A percentile compares a stretch with the other conserved stretches of the same genome.
phyloP scores from a whole-genome alignment of 345 rosid genomes.

The Camelina laxa region DNA sequence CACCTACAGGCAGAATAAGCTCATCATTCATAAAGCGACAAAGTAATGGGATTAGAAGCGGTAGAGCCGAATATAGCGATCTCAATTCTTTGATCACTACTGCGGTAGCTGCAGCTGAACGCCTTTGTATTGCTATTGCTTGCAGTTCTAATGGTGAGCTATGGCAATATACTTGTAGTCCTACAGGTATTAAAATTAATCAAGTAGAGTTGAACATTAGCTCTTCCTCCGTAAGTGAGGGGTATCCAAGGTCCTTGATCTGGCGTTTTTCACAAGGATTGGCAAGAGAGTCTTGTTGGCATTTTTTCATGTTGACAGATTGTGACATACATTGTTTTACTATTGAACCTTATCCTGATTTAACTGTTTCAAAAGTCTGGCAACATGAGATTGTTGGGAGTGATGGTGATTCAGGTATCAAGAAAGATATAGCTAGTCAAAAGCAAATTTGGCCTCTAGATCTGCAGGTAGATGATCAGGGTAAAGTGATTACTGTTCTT shows the following conservation, averaged over 20 bases:
- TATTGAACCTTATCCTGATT: constrained; percentile 52
- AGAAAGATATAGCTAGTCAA: constrained; percentile 93
- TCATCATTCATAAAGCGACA: constrained; percentile 46
- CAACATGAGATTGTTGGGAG: constrained; percentile 76
- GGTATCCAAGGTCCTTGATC: constrained; percentile 77
- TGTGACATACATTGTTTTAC: constrained; percentile 73
- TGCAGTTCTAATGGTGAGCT: constrained; percentile 77
- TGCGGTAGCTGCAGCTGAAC: constrained; percentile 45
- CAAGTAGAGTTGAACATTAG: constrained; percentile 49
- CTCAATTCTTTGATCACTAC: constrained; percentile 76
- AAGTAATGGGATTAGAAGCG: constrained; percentile 44
- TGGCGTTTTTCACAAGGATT: constrained; percentile 59
- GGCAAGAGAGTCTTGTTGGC: constrained; percentile 47
- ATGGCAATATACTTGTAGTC: constrained; percentile 75
- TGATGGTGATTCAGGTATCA: constrained; percentile 81
- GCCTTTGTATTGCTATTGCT: constrained; percentile 65
- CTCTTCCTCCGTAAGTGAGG: constrained; percentile 56
- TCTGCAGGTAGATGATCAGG: constrained; percentile 75
- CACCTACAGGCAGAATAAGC: constrained; percentile 47
- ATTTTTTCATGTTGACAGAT: constrained; percentile 77
- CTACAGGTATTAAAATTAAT: constrained; percentile 48
- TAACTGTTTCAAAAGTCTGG: constrained; percentile 67
- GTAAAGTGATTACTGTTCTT: constrained; percentile 80
- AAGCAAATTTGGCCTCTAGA: constrained; percentile 94
- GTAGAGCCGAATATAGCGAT: constrained; percentile 46